Conservation (phyloP, 148 eudicot genomes). For the Spergularia bocconei region DNA sequence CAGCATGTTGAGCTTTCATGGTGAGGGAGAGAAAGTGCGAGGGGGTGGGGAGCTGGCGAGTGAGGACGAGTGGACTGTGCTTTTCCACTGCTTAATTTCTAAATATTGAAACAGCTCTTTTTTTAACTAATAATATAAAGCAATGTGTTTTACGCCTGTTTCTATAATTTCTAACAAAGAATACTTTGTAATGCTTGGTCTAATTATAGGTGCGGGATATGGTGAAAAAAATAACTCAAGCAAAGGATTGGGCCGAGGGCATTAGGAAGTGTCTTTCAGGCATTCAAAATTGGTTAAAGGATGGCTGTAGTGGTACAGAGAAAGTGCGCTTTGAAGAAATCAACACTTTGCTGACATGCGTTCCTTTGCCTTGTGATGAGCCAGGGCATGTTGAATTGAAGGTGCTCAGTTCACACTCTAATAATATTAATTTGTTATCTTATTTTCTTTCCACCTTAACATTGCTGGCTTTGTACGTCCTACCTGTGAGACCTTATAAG, state of each 20-base stretch:
- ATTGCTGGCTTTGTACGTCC: constrained; percentile 1
- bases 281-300: constrained; percentile 46
- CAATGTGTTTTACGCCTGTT: background rate
- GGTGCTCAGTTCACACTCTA: constrained; percentile 35
- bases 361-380: constrained; percentile 69
- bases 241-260: constrained; percentile 81
- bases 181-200: background rate
- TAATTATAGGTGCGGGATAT: constrained; percentile 68
- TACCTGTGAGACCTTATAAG: background rate
- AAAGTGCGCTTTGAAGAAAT: constrained; percentile 61
- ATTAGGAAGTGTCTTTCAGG: constrained; percentile 48
- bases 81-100: too few species aligned
- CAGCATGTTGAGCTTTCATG: too few species aligned
- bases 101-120: too few species aligned
- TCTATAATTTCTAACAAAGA: background rate
- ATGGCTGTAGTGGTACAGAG: constrained; percentile 33
- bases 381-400: constrained; percentile 54
- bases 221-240: constrained; percentile 61
- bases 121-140: too few species aligned
- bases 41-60: too few species aligned
- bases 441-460: background rate
- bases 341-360: constrained; percentile 38
- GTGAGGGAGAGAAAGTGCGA: too few species aligned
- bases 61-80: too few species aligned
- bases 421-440: background rate